Evolutionary conservation across 495 filamentous ascomycete species (phyloP).

Genomic region (Xylaria intraflava): DNA sequence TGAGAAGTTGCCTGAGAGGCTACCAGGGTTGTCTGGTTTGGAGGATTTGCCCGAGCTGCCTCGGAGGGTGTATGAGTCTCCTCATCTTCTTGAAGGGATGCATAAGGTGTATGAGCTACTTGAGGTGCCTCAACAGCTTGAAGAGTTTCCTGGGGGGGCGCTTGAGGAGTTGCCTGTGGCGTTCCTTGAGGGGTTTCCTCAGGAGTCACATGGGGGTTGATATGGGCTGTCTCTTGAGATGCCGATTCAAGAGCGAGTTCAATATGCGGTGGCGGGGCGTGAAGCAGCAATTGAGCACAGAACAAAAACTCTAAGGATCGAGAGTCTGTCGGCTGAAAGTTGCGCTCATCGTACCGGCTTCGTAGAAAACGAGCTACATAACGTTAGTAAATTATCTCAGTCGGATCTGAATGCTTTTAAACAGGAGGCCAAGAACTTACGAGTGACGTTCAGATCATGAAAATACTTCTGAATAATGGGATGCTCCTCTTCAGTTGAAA

Average conservation of each 20-base stretch:
- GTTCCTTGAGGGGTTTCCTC: background rate
- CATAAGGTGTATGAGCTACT: too few species aligned
- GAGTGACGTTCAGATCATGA: conserved; percentile 51
- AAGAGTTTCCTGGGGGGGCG: background rate
- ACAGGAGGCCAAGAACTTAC: conserved; percentile 37
- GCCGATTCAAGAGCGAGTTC: background rate
- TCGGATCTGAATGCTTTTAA: background rate
- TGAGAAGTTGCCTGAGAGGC: background rate
- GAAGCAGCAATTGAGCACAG: conserved; percentile 53
- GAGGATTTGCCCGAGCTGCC: too few species aligned
- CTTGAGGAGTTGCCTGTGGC: background rate
- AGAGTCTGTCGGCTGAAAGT: conserved; percentile 58
- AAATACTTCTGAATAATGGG: conserved; percentile 53
- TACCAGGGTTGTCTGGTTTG: too few species aligned
- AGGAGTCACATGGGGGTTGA: background rate
- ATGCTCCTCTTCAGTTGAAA: conserved; percentile 50
- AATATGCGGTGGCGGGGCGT: conserved; percentile 2
- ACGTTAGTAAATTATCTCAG: conserved; percentile 6
- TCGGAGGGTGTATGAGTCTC: too few species aligned
- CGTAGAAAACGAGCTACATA: conserved; percentile 30
- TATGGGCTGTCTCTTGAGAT: background rate
- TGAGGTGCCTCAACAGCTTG: too few species aligned
- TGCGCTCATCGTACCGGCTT: conserved; percentile 35
- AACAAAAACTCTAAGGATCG: conserved; percentile 62
- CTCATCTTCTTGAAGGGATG: too few species aligned